phyloP scores from a whole-genome alignment of 2,329 filamentous ascomycete species.

The Dothistroma septosporum region DNA sequence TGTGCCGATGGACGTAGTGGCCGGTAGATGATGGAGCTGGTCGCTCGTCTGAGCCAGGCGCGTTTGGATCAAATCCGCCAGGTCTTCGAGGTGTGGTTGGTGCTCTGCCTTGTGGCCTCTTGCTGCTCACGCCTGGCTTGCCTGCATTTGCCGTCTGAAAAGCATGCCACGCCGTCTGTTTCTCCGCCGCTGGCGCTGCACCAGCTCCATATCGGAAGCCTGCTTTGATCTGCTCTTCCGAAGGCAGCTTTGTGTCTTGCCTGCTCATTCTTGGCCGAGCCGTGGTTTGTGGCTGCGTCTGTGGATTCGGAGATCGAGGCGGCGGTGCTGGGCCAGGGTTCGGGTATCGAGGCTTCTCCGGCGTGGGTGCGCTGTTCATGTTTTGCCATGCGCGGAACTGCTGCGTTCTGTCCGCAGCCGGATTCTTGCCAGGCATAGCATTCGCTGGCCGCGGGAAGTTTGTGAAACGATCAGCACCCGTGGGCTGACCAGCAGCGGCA shows the following conservation, averaged over 20 bases:
- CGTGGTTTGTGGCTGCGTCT: slow-evolving; percentile 19
- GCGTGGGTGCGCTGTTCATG: slow-evolving; percentile 41
- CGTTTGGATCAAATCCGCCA: slow-evolving; percentile 55
- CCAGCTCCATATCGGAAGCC: slow-evolving; percentile 33
- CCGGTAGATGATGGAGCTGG: slow-evolving; percentile 41
- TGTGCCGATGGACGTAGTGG: slow-evolving; percentile 28
- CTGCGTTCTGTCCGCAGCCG: slow-evolving; percentile 41
- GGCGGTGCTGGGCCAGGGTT: slow-evolving; percentile 19
- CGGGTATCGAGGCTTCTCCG: slow-evolving; percentile 20
- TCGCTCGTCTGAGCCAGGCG: slow-evolving; percentile 56
- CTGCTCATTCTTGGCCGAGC: slow-evolving; percentile 24
- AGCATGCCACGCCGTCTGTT: slow-evolving; percentile 37
- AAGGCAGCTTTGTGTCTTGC: slow-evolving; percentile 33
- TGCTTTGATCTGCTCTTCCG: slow-evolving; percentile 37
- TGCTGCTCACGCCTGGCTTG: slow-evolving; percentile 37
- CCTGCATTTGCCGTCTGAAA: slow-evolving; percentile 27
- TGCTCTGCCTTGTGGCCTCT: slow-evolving; percentile 35
- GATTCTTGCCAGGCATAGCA: slow-evolving; percentile 34
- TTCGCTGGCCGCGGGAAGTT: slow-evolving; percentile 37
- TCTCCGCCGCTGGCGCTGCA: slow-evolving; percentile 24
- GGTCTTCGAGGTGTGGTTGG: slow-evolving; percentile 45
- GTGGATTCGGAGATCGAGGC: slow-evolving; percentile 21
- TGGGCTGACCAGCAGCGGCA: slow-evolving; percentile 24
- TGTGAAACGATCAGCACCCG: slow-evolving; percentile 44
- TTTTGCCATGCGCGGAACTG: slow-evolving; percentile 49